A percentile compares a stretch with the other conserved stretches of the same genome.
These are phyloP conservation scores for Dioscorea cayenensis DNA, from an alignment of 116 monocot genomes.

Conservation along the genomic window DNA sequence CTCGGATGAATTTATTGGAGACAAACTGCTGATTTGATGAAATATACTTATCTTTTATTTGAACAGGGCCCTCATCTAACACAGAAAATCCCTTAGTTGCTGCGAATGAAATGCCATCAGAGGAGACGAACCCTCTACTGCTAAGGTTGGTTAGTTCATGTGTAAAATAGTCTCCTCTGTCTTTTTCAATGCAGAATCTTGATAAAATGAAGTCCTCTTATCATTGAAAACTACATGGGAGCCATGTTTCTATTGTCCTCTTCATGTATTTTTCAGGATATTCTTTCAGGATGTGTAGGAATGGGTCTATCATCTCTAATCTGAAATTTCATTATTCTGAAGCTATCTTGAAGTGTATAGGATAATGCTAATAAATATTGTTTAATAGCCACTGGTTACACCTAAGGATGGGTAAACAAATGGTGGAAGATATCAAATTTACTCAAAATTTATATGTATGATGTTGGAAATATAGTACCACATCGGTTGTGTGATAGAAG, in stretches of 20 bases:
- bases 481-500: no score
- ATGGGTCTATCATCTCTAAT: not conserved
- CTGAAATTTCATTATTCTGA: not conserved
- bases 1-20: not conserved
- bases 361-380: not conserved
- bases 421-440: no score
- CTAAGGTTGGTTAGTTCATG: slow-evolving; percentile 13
- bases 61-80: not conserved
- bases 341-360: not conserved
- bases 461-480: no score
- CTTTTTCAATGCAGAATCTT: no score
- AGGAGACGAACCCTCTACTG: not conserved
- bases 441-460: no score
- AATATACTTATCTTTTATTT: not conserved
- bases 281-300: not conserved
- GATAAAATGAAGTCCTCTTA: no score
- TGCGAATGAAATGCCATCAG: not conserved
- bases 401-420: no score
- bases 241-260: not conserved
- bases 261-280: no score
- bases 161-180: not conserved
- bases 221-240: no score
- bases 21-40: not conserved
- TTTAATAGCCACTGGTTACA: no score
- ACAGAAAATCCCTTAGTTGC: not conserved